Conservation (phyloP, 768 basidiomycete genomes). For the Crepidotus variabilis region DNA sequence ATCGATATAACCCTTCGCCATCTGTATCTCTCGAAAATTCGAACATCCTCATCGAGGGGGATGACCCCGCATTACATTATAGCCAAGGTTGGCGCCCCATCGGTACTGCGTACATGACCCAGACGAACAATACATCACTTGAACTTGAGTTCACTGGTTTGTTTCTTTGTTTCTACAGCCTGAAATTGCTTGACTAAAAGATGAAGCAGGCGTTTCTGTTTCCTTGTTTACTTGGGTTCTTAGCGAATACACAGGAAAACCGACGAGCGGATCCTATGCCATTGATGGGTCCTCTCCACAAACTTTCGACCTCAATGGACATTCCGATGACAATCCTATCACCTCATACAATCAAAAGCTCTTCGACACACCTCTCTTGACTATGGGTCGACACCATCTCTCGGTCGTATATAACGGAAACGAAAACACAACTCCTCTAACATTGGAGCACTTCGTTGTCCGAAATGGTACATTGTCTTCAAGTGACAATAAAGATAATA, state of each 20-base stretch:
- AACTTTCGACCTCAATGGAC: slow-evolving; percentile 8
- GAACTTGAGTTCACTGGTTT: slow-evolving; percentile 23
- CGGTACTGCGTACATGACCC: slow-evolving; percentile 15
- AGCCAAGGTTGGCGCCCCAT: slow-evolving; percentile 16
- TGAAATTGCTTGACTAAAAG: background rate
- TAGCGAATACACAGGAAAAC: background rate
- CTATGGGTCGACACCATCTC: slow-evolving; percentile 7
- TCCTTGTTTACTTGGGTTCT: background rate
- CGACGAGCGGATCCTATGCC: slow-evolving; percentile 8
- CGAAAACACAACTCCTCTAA: slow-evolving; percentile 5
- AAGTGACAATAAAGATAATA: too few species aligned
- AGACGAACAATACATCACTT: slow-evolving; percentile 14
- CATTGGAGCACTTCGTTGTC: slow-evolving; percentile 8
- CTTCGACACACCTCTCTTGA: slow-evolving; percentile 8
- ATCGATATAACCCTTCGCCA: slow-evolving; percentile 2
- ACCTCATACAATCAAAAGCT: slow-evolving; percentile 12
- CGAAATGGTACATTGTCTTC: slow-evolving; percentile 7
- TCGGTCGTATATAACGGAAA: slow-evolving; percentile 9
- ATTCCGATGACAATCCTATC: background rate
- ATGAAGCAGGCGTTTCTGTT: slow-evolving; percentile 1
- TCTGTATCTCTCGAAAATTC: slow-evolving; percentile 5
- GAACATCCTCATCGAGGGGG: slow-evolving; percentile 10
- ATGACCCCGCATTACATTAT: slow-evolving; percentile 18
- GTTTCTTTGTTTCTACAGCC: background rate
- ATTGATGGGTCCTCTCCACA: slow-evolving; percentile 9